Evolutionary conservation across 768 basidiomycete genomes (phyloP).

Genomic region (Rhodotorula diobovata): DNA sequence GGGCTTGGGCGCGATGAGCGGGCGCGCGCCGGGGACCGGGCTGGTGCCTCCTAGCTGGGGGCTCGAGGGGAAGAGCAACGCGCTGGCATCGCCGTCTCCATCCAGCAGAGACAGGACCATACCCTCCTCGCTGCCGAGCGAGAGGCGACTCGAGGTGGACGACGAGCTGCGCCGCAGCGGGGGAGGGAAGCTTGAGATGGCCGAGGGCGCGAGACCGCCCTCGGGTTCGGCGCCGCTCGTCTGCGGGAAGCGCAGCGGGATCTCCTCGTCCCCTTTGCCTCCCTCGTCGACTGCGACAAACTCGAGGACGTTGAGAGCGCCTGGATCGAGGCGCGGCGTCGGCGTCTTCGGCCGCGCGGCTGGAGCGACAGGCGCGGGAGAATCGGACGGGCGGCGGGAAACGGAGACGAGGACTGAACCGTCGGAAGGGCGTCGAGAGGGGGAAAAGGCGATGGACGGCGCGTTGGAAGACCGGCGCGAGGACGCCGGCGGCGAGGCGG

Average conservation of each 20-base stretch:
- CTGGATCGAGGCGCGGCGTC: not conserved
- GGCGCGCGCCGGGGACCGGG: not conserved
- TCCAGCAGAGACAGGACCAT: not conserved
- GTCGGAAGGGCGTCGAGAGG: not conserved
- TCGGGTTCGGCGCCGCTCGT: not conserved
- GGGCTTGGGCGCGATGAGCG: too few species aligned
- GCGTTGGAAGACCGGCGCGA: not conserved
- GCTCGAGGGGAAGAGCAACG: not conserved
- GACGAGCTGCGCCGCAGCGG: not conserved
- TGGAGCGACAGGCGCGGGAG: not conserved
- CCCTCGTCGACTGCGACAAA: conserved; percentile 7
- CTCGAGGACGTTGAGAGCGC: conserved; percentile 14
- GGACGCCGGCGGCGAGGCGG: not conserved
- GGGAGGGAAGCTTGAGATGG: not conserved
- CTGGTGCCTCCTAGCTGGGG: too few species aligned
- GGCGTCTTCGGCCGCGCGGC: not conserved
- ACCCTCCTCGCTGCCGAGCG: conserved; percentile 6
- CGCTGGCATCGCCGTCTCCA: too few species aligned
- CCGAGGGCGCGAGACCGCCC: not conserved
- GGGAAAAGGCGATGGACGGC: not conserved
- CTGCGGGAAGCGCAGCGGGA: conserved; percentile 11
- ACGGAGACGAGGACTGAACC: not conserved
- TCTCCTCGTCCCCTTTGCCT: not conserved
- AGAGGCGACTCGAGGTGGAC: not conserved
- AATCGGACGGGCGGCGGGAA: not conserved